These are phyloP conservation scores for Penicillium waksmanii DNA, from an alignment of 495 filamentous ascomycete genomes.

Conservation along the genomic window DNA sequence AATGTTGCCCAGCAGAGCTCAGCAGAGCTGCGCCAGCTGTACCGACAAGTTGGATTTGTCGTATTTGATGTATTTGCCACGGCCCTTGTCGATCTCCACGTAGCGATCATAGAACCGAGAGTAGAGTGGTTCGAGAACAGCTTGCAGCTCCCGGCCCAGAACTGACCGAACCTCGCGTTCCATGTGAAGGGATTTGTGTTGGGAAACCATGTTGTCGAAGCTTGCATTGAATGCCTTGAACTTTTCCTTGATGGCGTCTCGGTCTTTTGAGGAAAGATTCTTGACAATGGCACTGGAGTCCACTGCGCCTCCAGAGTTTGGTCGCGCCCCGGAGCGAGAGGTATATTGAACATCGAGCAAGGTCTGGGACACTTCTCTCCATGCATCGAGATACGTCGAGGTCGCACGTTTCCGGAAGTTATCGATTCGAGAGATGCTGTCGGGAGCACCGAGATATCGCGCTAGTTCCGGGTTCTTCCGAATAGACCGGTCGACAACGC, in stretches of 20 bases:
- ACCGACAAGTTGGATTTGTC: slow-evolving; percentile 70
- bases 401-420: slow-evolving; percentile 84
- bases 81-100: slow-evolving; percentile 95
- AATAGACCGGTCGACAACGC: slow-evolving; percentile 84
- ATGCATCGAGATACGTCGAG: slow-evolving; percentile 81
- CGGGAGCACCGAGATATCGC: slow-evolving; percentile 66
- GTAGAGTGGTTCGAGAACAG: slow-evolving; percentile 92
- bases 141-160: slow-evolving; percentile 80
- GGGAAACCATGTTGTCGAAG: slow-evolving; percentile 84
- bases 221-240: slow-evolving; percentile 87
- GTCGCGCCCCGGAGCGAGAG: slow-evolving; percentile 62
- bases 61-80: slow-evolving; percentile 96
- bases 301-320: slow-evolving; percentile 66
- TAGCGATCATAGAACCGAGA: slow-evolving; percentile 95
- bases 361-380: slow-evolving; percentile 82
- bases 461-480: slow-evolving; percentile 73
- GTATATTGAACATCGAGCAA: slow-evolving; percentile 94
- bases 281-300: slow-evolving; percentile 84
- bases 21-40: slow-evolving; percentile 47
- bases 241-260: slow-evolving; percentile 94
- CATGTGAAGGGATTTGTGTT: slow-evolving; percentile 79
- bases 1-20: background rate
- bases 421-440: slow-evolving; percentile 68
- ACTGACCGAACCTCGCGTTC: slow-evolving; percentile 83
- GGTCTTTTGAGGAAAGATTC: slow-evolving; percentile 81